Percentiles rank a stretch among this genome's conserved stretches.
Evolutionary conservation across 768 basidiomycete genomes (phyloP).

Genomic region (Lyophyllum atratum): DNA sequence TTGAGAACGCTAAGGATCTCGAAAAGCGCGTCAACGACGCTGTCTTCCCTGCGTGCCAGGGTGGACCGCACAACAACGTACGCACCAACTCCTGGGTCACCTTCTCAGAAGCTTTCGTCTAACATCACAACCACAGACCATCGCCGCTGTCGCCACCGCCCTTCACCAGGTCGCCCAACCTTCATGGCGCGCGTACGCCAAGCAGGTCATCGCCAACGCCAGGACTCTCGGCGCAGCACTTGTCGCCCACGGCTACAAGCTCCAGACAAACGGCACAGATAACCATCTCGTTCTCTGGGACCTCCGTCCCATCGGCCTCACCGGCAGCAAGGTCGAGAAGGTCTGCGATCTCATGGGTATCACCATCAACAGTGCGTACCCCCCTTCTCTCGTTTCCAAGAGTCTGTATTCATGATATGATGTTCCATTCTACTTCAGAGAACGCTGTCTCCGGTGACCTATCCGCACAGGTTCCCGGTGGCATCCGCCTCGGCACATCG

Average conservation of each 20-base stretch:
- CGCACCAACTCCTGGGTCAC: conserved; percentile 19
- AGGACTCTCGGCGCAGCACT: conserved; percentile 73
- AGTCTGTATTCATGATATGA: background rate
- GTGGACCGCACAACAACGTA: conserved; percentile 98
- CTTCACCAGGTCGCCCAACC: conserved; percentile 91
- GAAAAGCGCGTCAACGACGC: conserved; percentile 98
- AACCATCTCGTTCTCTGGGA: conserved; percentile 99
- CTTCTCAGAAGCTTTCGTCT: background rate
- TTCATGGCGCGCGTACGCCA: conserved; percentile 87
- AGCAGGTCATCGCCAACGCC: conserved; percentile 92
- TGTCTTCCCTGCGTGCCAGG: conserved; percentile 99
- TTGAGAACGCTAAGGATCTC: conserved; percentile 76
- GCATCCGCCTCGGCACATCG: conserved; percentile 94
- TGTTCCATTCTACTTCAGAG: conserved; percentile 45
- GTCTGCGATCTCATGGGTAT: conserved; percentile 96
- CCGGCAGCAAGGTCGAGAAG: conserved; percentile 99
- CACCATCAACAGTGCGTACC: conserved; percentile 85
- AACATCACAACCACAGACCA: conserved; percentile 55
- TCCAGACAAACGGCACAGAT: conserved; percentile 96
- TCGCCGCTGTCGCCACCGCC: conserved; percentile 92
- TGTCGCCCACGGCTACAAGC: conserved; percentile 83
- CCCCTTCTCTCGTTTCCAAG: background rate
- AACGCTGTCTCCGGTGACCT: conserved; percentile 97
- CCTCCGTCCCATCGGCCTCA: conserved; percentile 89
- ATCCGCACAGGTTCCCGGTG: conserved; percentile 94